Evolutionary conservation across 495 filamentous ascomycete genomes (phyloP).

Genomic region (Ascobolus immersus): DNA sequence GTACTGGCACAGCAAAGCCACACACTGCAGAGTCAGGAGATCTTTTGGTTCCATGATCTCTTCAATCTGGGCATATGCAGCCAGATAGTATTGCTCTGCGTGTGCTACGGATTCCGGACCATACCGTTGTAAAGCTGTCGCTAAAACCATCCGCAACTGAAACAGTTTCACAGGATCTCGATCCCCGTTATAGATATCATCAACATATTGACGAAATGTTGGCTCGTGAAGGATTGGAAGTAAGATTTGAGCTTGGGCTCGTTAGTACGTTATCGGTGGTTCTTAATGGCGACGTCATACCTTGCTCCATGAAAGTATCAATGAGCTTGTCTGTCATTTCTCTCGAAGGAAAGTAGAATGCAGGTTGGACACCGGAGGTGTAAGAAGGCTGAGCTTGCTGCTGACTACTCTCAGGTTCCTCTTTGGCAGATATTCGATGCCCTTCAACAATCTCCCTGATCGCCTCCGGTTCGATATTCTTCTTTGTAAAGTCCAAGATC

Average conservation of each 20-base stretch:
- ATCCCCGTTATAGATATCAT: slow-evolving; percentile 53
- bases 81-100: slow-evolving; percentile 76
- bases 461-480: slow-evolving; percentile 22
- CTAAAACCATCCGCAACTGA: slow-evolving; percentile 62
- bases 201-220: slow-evolving; percentile 44
- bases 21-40: slow-evolving; percentile 67
- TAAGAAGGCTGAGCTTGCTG: slow-evolving; percentile 1
- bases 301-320: slow-evolving; percentile 55
- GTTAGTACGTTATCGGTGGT: not conserved
- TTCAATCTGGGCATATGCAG: slow-evolving; percentile 59
- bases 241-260: slow-evolving; percentile 46
- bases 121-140: slow-evolving; percentile 75
- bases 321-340: slow-evolving; percentile 45
- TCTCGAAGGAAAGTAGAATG: slow-evolving; percentile 38
- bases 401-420: slow-evolving; percentile 8
- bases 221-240: slow-evolving; percentile 67
- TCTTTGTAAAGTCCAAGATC: slow-evolving; percentile 81
- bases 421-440: slow-evolving; percentile 19
- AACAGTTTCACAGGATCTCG: slow-evolving; percentile 63
- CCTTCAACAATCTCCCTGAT: slow-evolving; percentile 37
- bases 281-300: slow-evolving; percentile 21
- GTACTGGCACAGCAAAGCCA: slow-evolving; percentile 69
- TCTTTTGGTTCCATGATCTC: slow-evolving; percentile 55
- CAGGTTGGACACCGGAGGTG: slow-evolving; percentile 35
- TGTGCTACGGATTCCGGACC: slow-evolving; percentile 52